Evolutionary conservation across 768 basidiomycete species (phyloP), one percentile per base, ranked within the genome.

Genomic region (Boletus huronensis): DNA sequence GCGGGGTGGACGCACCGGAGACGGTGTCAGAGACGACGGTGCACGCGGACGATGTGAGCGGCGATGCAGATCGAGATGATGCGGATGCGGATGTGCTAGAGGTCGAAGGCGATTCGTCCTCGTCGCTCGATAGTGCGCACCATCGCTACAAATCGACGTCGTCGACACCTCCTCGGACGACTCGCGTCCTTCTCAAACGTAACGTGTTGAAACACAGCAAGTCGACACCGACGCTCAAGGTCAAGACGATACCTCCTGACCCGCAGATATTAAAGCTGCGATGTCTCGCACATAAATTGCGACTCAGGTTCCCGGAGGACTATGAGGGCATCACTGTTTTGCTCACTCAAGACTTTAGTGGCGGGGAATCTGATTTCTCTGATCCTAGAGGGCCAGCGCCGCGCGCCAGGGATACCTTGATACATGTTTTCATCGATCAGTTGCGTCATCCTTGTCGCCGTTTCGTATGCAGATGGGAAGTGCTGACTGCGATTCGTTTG

Each of bases 241-340:
- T 75, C 39, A 55, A 67, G 48, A 71, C 72, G 47, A 70, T 75
- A 55, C 73, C 78, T 6, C 69, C 77, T 46, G 79, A 81, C 56
- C 75, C 78, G 3, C 75, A 74, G 19, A 75, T 78, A 16, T 68
- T 79, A 8, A 80, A 81, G 50, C 62, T 87, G 32, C 75, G 83
- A 14, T 69, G 76, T 51, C 74, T 87, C 8, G 82, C 82, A 10
- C 77, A 77, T 57, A 81, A 82, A 61, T 68, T 87, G 47, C 76
- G 79, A 43, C 72, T 78, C 56, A 71, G 78, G 35, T 87, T 84
- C 66, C 82, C 82, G 19, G 77, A 80, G 57, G 81, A 87, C 35
- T 64, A 65, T 52, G 71, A 65, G 8, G 65, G 67, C 31, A 59
- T 70, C 28, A 70, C 71, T 26, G n/a, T 45, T 9, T 53, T 70